A percentile compares a stretch with the other conserved stretches of the same genome.
These are phyloP conservation scores for Telopea speciosissima DNA, from an alignment of 177 flowering plant species.

Conservation along the genomic window DNA sequence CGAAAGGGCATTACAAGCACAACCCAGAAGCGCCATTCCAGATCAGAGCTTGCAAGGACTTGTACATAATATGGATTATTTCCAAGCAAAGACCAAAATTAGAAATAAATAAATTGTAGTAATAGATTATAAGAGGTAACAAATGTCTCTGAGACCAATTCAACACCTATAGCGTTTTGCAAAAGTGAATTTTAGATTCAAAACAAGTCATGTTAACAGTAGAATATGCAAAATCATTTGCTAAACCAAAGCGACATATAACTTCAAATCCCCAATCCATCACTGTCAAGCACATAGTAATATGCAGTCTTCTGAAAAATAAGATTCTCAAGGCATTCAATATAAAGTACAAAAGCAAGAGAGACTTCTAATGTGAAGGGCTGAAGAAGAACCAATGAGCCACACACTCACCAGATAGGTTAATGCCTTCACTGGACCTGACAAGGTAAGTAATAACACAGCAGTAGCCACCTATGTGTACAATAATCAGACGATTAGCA, in stretches of 20 bases:
- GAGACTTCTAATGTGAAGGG: too few species aligned
- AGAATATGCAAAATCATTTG: background rate
- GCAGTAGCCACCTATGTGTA: constrained; percentile 72
- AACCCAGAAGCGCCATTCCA: too few species aligned
- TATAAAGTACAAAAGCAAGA: background rate
- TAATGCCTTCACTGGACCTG: constrained; percentile 86
- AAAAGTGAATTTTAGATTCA: too few species aligned
- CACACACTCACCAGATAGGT: constrained; percentile 56
- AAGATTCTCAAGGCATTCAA: background rate
- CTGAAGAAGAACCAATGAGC: background rate
- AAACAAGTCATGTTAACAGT: too few species aligned
- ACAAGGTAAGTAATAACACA: constrained; percentile 63
- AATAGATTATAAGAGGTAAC: too few species aligned
- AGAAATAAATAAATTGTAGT: too few species aligned
- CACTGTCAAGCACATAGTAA: background rate
- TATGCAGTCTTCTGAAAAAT: background rate
- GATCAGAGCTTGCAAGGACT: too few species aligned
- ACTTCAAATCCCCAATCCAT: background rate
- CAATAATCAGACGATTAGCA: background rate
- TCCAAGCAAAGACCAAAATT: too few species aligned
- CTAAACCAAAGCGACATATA: background rate
- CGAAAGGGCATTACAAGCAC: too few species aligned
- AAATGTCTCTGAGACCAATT: too few species aligned
- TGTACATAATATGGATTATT: too few species aligned
- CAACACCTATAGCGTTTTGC: too few species aligned